Percentiles rank a stretch among this genome's conserved stretches.
phyloP scores from a whole-genome alignment of 768 basidiomycete genomes.

The Phlebiopsis gigantea region DNA sequence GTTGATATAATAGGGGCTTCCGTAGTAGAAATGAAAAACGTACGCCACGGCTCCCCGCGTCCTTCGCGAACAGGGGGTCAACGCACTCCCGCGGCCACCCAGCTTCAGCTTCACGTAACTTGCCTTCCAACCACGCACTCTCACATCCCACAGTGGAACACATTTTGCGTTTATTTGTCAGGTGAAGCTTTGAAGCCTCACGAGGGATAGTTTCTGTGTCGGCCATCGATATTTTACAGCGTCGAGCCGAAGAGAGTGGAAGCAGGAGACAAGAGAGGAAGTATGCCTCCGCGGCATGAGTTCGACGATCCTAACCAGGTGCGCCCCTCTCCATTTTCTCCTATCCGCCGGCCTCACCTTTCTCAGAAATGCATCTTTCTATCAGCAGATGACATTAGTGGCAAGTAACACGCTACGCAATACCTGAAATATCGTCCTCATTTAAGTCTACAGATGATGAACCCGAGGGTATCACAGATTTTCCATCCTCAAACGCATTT shows the following conservation, averaged over 20 bases:
- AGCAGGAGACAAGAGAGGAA: neutral
- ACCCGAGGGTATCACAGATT: neutral
- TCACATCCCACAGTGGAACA: neutral
- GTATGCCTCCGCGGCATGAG: conserved; percentile 9
- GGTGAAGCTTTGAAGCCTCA: neutral
- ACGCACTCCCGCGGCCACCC: neutral
- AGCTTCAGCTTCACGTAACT: neutral
- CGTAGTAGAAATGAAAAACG: no score
- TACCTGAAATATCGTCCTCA: neutral
- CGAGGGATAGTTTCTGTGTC: neutral
- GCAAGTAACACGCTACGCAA: neutral
- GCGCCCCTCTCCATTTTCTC: neutral
- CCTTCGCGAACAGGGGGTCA: neutral
- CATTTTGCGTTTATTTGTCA: neutral
- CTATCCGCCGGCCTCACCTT: neutral
- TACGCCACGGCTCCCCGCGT: neutral
- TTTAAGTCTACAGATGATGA: neutral
- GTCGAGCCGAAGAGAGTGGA: neutral
- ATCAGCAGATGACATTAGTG: conserved; percentile 8
- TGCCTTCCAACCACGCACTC: neutral
- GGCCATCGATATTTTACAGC: neutral
- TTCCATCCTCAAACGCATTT: neutral
- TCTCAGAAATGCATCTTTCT: conserved; percentile 21
- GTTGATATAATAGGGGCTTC: neutral
- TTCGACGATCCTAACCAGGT: conserved; percentile 21